phyloP scores from a whole-genome alignment of 1,139 yeast species.

The Candida frijolesensis region DNA sequence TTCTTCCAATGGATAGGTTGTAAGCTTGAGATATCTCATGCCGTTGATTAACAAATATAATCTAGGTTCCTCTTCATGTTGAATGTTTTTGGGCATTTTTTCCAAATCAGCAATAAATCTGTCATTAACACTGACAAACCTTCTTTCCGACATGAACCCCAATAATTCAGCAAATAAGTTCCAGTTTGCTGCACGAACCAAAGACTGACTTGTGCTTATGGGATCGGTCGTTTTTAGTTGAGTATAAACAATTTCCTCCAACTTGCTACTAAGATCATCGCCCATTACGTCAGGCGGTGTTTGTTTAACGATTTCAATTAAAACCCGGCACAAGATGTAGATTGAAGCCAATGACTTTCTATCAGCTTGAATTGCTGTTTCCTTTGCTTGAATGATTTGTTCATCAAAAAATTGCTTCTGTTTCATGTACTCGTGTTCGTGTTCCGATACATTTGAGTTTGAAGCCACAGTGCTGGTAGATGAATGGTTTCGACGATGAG shows the following conservation, averaged over 20 bases:
- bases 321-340: slow-evolving; percentile 87
- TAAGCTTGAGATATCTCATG: slow-evolving; percentile 79
- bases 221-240: slow-evolving; percentile 92
- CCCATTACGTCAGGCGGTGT: slow-evolving; percentile 73
- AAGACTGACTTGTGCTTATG: slow-evolving; percentile 56
- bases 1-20: slow-evolving; percentile 82
- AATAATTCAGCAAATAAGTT: slow-evolving; percentile 83
- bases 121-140: slow-evolving; percentile 88
- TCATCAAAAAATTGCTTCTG: slow-evolving; percentile 33
- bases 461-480: slow-evolving; percentile 25
- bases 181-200: slow-evolving; percentile 91
- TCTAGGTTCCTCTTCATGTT: slow-evolving; percentile 66
- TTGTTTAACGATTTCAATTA: slow-evolving; percentile 90
- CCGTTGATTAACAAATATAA: slow-evolving; percentile 82
- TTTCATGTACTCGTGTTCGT: slow-evolving; percentile 22
- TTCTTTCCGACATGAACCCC: slow-evolving; percentile 85
- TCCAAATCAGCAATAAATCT: slow-evolving; percentile 92
- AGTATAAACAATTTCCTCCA: slow-evolving; percentile 91
- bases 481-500: slow-evolving; percentile 45
- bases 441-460: slow-evolving; percentile 2
- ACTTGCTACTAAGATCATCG: slow-evolving; percentile 76
- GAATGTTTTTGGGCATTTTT: slow-evolving; percentile 60
- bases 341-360: slow-evolving; percentile 85
- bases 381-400: slow-evolving; percentile 60
- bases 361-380: slow-evolving; percentile 80